Conservation (phyloP, 192 early-diverging fungal species). For the Coemansia furcata region DNA sequence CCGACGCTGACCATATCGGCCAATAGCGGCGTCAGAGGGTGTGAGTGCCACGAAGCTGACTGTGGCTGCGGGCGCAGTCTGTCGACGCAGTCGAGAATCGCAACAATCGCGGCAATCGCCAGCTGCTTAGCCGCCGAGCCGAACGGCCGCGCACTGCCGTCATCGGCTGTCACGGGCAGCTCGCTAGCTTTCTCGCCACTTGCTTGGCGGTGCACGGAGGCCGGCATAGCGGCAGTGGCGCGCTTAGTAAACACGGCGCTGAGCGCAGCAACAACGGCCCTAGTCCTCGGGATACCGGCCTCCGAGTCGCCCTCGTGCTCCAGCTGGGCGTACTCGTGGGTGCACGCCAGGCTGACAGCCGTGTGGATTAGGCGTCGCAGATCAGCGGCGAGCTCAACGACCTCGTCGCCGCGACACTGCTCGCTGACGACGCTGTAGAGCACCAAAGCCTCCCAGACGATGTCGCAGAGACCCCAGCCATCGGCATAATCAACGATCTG, state of each 20-base stretch:
- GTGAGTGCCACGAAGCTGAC: constrained; percentile 39
- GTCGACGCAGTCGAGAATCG: constrained; percentile 16
- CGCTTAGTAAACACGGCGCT: constrained; percentile 39
- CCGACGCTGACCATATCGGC: constrained; percentile 88
- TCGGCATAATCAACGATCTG: background rate
- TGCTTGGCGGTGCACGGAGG: background rate
- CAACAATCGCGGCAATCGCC: constrained; percentile 18
- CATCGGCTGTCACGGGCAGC: background rate
- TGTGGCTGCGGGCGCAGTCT: background rate
- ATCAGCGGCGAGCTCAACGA: background rate
- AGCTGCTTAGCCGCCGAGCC: constrained; percentile 9
- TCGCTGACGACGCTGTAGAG: constrained; percentile 20
- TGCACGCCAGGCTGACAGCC: background rate
- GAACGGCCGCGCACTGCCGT: constrained; percentile 12
- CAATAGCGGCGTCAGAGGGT: constrained; percentile 48
- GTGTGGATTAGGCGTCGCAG: constrained; percentile 30
- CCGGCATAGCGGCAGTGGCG: background rate
- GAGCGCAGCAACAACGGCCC: constrained; percentile 17
- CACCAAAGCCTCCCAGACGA: constrained; percentile 43
- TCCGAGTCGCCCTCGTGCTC: background rate
- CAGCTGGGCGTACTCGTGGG: background rate
- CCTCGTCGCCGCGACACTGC: background rate
- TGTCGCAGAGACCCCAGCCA: constrained; percentile 21
- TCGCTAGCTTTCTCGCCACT: background rate
- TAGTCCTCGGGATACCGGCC: background rate